Base-by-base conservation (phyloP, 2,329 filamentous ascomycete species). In the Venturia asperata region DNA sequence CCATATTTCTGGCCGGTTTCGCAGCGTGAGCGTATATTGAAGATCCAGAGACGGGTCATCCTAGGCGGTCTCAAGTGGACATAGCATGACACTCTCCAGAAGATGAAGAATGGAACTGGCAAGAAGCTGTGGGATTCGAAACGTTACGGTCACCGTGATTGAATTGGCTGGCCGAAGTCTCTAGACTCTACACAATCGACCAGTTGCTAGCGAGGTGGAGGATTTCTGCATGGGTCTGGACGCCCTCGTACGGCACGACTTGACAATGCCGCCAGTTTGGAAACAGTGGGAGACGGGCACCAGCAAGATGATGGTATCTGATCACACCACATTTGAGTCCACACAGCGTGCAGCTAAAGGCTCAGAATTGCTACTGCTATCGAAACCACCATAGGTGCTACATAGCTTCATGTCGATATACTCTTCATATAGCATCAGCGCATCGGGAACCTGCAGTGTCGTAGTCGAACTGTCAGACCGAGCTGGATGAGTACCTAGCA, bases 331-430 rank as follows among this genome's bases (percentile, higher is more conserved):
- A 58, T 37, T 58, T 58, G 52, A 58, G 52, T 37, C 52, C 37
- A 58, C 52, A 58, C 30, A 58, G 30, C 52, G 52, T 58, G 52
- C 52, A 58, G 52, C 52, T 58, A 58, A 37, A 58, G 9, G 52
- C 52, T 58, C 52, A 58, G 52, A 58, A 42, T 61, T 63, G 47
- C 62, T 63, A 63, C 62, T 64, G 47, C 63, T 64, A 64, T 52
- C 37, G 52, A 39, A 62, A 63, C 65, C 70, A 69, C 72, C 52
- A 68, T 71, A 71, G 72, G 72, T 45, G 42, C 60, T 82, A 82
- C 83, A 84, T 85, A 86, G 81, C 83, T 83, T 82, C 80, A 81
- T 85, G 81, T 85, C 83, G 83, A 85, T 84, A 85, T 78, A 84
- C 52, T 84, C 81, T 85, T 85, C 80, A 85, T 86, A 87, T 83